Conservation (phyloP, 306 rosid genomes). For the Ammopiptanthus mongolicus region DNA sequence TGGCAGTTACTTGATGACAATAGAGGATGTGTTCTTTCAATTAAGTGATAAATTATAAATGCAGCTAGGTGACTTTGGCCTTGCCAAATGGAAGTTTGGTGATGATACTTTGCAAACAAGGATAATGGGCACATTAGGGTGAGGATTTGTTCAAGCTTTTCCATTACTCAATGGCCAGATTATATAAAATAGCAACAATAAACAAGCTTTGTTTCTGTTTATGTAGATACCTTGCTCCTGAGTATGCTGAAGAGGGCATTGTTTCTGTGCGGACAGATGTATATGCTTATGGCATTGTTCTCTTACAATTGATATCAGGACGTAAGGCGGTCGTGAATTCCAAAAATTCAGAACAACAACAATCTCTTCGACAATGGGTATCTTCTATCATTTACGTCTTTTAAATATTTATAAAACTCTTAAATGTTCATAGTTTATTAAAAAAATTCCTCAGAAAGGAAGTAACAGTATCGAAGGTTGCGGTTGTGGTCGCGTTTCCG, state of each 20-base stretch:
- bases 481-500: too few species aligned
- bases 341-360: slow-evolving; percentile 30
- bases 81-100: slow-evolving; percentile 66
- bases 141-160: slow-evolving; percentile 21
- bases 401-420: not conserved
- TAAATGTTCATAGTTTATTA: not conserved
- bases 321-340: slow-evolving; percentile 40
- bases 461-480: too few species aligned
- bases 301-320: slow-evolving; percentile 73
- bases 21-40: not conserved
- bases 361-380: slow-evolving; percentile 78
- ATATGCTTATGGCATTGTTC: slow-evolving; percentile 59
- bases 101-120: slow-evolving; percentile 54
- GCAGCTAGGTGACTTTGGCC: slow-evolving; percentile 88
- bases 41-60: slow-evolving; percentile 9
- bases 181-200: not conserved
- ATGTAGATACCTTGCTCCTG: slow-evolving; percentile 77
- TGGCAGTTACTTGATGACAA: not conserved
- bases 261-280: slow-evolving; percentile 70
- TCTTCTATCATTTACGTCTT: not conserved
- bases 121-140: slow-evolving; percentile 87
- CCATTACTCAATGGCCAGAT: not conserved
- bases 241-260: slow-evolving; percentile 72
- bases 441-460: too few species aligned
- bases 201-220: not conserved